Evolutionary conservation across 495 filamentous ascomycete genomes (phyloP).

Genomic region (Penicillium verhagenii): DNA sequence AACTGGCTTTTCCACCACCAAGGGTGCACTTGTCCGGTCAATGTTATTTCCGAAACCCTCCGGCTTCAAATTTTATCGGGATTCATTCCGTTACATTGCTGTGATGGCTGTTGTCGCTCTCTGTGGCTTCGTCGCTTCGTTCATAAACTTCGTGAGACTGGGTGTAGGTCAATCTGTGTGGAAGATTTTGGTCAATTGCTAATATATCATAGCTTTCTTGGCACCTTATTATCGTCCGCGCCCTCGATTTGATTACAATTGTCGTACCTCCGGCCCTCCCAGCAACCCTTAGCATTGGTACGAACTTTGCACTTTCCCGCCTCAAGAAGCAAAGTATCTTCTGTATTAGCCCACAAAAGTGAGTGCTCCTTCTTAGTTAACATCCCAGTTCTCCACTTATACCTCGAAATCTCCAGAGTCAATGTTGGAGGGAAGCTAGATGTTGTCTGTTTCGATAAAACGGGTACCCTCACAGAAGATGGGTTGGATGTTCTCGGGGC

Average conservation of each 20-base stretch:
- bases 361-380: conserved; percentile 7
- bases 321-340: conserved; percentile 88
- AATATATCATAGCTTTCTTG: conserved; percentile 59
- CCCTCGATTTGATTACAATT: conserved; percentile 95
- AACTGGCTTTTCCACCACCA: conserved; percentile 96
- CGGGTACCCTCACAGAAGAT: conserved; percentile 95
- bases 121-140: conserved; percentile 84
- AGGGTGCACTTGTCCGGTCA: conserved; percentile 91
- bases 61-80: conserved; percentile 96
- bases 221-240: conserved; percentile 87
- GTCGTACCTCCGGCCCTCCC: conserved; percentile 97
- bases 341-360: conserved; percentile 90
- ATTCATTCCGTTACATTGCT: conserved; percentile 96
- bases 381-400: not conserved
- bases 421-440: conserved; percentile 97
- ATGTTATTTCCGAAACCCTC: conserved; percentile 99
- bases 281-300: conserved; percentile 93
- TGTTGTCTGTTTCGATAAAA: conserved; percentile 98
- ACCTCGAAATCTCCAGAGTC: conserved; percentile 51
- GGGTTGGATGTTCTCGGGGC: conserved; percentile 93
- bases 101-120: conserved; percentile 92
- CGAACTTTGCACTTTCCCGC: conserved; percentile 87
- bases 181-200: conserved; percentile 14
- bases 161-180: conserved; percentile 44
- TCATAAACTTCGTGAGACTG: conserved; percentile 88